A percentile compares a stretch with the other conserved stretches of the same genome.
Conservation (phyloP, 1,284 basidiomycete species). For the Naganishia liquefaciens region DNA sequence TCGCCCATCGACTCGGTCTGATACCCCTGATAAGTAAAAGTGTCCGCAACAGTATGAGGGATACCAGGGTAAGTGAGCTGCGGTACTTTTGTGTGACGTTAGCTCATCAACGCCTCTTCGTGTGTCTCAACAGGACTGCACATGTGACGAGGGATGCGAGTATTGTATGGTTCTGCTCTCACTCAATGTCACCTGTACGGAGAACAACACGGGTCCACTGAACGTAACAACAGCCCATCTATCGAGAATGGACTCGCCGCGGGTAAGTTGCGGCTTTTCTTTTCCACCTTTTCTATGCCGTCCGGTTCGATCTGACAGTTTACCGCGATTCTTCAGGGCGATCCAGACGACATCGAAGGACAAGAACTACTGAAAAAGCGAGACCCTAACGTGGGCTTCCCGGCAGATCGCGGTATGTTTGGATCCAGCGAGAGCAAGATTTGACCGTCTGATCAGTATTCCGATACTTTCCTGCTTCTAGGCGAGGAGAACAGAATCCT, state of each 20-base stretch:
- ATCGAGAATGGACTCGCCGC: conserved; percentile 36
- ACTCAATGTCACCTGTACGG: conserved; percentile 46
- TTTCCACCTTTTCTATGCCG: neutral
- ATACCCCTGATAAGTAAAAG: conserved; percentile 83
- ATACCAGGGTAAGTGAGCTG: conserved; percentile 46
- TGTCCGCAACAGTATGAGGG: conserved; percentile 80
- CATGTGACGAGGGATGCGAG: conserved; percentile 55
- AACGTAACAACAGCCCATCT: conserved; percentile 52
- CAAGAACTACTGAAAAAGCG: conserved; percentile 59
- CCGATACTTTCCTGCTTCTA: conserved; percentile 40
- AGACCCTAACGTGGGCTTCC: conserved; percentile 74
- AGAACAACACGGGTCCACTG: conserved; percentile 38
- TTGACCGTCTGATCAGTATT: neutral
- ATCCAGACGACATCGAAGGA: conserved; percentile 46
- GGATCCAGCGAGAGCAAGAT: neutral
- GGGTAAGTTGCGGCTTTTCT: neutral
- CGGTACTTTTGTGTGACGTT: too few species aligned
- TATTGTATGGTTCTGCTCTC: conserved; percentile 53
- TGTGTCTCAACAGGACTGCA: conserved; percentile 46
- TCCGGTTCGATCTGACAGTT: neutral
- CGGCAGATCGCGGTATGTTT: conserved; percentile 75
- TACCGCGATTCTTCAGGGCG: conserved; percentile 17
- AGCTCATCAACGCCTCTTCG: neutral
- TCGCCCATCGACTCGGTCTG: conserved; percentile 93
- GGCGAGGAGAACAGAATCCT: conserved; percentile 69